These are phyloP conservation scores for Aegilops umbellulata DNA, from an alignment of 176 grass and related monocot species.

Conservation along the genomic window DNA sequence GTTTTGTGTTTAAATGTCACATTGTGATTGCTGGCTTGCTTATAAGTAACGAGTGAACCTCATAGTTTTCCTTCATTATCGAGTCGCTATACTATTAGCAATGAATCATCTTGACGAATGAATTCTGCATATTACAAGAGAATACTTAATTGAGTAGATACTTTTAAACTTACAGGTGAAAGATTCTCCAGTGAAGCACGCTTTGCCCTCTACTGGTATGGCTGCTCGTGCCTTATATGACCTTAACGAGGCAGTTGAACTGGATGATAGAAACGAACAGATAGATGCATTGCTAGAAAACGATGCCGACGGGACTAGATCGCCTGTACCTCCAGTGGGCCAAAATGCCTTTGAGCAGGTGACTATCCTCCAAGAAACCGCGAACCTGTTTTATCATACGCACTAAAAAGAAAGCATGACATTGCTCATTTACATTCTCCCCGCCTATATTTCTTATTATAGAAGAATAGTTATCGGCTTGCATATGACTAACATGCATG, in stretches of 20 bases:
- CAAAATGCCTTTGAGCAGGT: conserved; percentile 59
- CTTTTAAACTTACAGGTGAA: conserved; percentile 56
- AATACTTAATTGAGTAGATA: conserved; percentile 18
- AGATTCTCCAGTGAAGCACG: conserved; percentile 48
- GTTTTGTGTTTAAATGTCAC: neutral
- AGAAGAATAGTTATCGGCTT: too few relatives aligned
- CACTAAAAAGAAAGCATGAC: neutral
- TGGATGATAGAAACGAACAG: conserved; percentile 57
- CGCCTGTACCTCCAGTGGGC: conserved; percentile 33
- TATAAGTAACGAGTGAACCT: conserved; percentile 4
- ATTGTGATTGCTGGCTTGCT: neutral
- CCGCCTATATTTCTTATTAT: neutral
- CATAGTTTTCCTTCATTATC: neutral
- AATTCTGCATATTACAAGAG: neutral
- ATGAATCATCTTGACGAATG: neutral
- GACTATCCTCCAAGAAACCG: neutral
- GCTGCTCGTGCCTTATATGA: conserved; percentile 68
- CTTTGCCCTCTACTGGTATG: conserved; percentile 71
- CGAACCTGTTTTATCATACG: neutral
- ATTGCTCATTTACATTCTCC: neutral
- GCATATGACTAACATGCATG: neutral
- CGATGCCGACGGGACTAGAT: conserved; percentile 42
- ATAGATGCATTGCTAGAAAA: conserved; percentile 37
- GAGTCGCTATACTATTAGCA: neutral
- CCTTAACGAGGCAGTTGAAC: conserved; percentile 55